Evolutionary conservation across 73 alveolate species (phyloP), one percentile per base, ranked within the genome.

Genomic region (Paramecium sexaurelia): DNA sequence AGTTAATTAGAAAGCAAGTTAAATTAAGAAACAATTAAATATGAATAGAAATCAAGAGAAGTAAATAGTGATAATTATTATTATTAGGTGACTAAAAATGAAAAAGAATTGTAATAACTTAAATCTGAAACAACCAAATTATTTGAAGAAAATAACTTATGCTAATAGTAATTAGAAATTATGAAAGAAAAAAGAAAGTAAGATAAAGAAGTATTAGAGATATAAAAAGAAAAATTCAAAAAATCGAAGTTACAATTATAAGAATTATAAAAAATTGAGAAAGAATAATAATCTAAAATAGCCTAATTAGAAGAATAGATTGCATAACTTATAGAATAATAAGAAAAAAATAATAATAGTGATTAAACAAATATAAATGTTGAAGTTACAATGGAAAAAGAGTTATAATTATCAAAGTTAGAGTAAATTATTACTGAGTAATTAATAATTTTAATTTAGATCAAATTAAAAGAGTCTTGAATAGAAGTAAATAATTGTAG

Each of bases 111-210:
- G 43, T 5, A 13, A 15, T 71, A 71, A 71, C 35, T 13, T 32
- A 71, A 71, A 35, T 32, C 55, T 13, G 86, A 71, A 35, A 27
- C 86, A 32, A 71, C 86, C 0, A 71, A 71, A 71, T n/a, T 71
- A 33, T 71, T 71, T 71, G 86, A 71, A 35, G 86, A 71, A 71
- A 71, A 71, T 33, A 71, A 71, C 35, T 71, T 32, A 35, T 33
- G 17, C 43, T 32, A 32, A 35, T 13, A 71, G 26, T 71, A 71
- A 71, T 71, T 71, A n/a, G 86, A 71, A 20, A n/a, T 33, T 6
- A 27, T 71, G 3, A 71, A 71, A 33, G 86, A 71, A 17, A 71
- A 71, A 71, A 71, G 86, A 71, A 71, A 71, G 29, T 19, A 71
- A 37, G 86, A 71, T 35, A 71, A 71, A 71, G 86, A 71, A 13